Percentiles rank a stretch among this genome's conserved stretches.
These are phyloP conservation scores for Naganishia vishniacii DNA, from an alignment of 768 basidiomycete genomes.

Conservation along the genomic window DNA sequence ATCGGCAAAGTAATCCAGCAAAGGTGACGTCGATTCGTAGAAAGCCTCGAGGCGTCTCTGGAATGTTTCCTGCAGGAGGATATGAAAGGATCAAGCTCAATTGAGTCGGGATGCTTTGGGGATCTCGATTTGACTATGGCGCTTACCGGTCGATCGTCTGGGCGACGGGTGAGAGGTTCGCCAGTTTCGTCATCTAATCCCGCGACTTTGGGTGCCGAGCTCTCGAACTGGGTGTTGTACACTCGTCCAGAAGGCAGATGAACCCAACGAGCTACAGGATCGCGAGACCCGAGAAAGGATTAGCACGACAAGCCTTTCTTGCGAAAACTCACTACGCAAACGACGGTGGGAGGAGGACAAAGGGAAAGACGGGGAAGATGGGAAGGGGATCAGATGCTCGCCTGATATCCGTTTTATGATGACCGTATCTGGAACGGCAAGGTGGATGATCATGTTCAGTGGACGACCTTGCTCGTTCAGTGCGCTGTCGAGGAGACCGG, in stretches of 20 bases:
- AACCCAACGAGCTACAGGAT: slow-evolving; percentile 49
- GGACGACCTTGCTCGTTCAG: slow-evolving; percentile 45
- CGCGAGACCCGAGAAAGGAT: too few species aligned
- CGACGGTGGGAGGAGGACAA: too few species aligned
- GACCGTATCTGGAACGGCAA: slow-evolving; percentile 47
- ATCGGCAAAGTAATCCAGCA: slow-evolving; percentile 46
- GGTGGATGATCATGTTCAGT: slow-evolving; percentile 49
- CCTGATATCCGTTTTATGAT: slow-evolving; percentile 49
- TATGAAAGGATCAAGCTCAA: background rate
- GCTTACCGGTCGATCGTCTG: slow-evolving; percentile 49
- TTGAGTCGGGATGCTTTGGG: background rate
- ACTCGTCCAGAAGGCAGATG: slow-evolving; percentile 49
- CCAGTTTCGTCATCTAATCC: slow-evolving; percentile 49
- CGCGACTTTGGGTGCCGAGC: slow-evolving; percentile 42
- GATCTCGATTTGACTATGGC: background rate
- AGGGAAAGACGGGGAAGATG: too few species aligned
- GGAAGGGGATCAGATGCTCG: slow-evolving; percentile 25
- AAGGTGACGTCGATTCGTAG: slow-evolving; percentile 47
- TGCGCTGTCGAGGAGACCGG: slow-evolving; percentile 43
- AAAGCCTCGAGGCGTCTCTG: slow-evolving; percentile 47
- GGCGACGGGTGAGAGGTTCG: slow-evolving; percentile 45
- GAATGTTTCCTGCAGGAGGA: slow-evolving; percentile 43
- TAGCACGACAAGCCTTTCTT: too few species aligned
- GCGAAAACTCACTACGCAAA: too few species aligned
- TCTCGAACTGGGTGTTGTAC: slow-evolving; percentile 45